Percentiles rank a stretch among this genome's conserved stretches.
Evolutionary conservation across 495 filamentous ascomycete species (phyloP).

Genomic region (Podospora didyma): DNA sequence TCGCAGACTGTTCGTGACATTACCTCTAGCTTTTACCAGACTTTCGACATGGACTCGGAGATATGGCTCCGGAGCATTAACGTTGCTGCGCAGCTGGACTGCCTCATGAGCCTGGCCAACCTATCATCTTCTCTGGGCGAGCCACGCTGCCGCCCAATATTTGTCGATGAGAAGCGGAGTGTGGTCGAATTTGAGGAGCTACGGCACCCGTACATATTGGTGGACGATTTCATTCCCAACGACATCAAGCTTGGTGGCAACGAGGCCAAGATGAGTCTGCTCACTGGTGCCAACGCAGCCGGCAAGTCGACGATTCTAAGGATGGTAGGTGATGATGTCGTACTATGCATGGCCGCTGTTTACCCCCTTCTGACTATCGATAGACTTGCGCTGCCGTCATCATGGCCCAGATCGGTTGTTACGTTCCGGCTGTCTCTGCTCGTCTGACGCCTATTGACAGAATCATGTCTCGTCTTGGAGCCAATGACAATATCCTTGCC

Average conservation of each 20-base stretch:
- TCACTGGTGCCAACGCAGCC: slow-evolving; percentile 96
- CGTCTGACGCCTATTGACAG: slow-evolving; percentile 86
- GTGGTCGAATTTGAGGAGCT: slow-evolving; percentile 88
- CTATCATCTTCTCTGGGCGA: slow-evolving; percentile 77
- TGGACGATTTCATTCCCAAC: slow-evolving; percentile 96
- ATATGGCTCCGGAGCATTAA: slow-evolving; percentile 83
- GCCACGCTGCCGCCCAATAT: slow-evolving; percentile 82
- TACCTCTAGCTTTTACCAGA: slow-evolving; percentile 72
- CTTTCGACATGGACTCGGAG: slow-evolving; percentile 82
- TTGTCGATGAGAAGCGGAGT: slow-evolving; percentile 79
- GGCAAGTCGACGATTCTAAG: slow-evolving; percentile 97
- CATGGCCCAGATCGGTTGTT: slow-evolving; percentile 95
- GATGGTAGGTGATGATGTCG: slow-evolving; percentile 60
- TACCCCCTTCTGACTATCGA: slow-evolving; percentile 8
- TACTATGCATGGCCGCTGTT: slow-evolving; percentile 7
- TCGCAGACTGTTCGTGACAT: slow-evolving; percentile 91
- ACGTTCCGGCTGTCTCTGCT: slow-evolving; percentile 80
- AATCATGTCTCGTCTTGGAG: slow-evolving; percentile 98
- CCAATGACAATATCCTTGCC: slow-evolving; percentile 98
- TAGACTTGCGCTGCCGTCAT: slow-evolving; percentile 87
- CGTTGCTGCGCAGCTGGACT: slow-evolving; percentile 89
- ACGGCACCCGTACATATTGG: slow-evolving; percentile 89
- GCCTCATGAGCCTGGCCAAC: slow-evolving; percentile 86
- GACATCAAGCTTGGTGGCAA: slow-evolving; percentile 83
- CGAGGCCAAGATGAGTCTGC: slow-evolving; percentile 76